Percentiles rank a stretch among this genome's conserved stretches.
Conservation (phyloP, 192 early-diverging fungal species). For the Coemansia sp. region DNA sequence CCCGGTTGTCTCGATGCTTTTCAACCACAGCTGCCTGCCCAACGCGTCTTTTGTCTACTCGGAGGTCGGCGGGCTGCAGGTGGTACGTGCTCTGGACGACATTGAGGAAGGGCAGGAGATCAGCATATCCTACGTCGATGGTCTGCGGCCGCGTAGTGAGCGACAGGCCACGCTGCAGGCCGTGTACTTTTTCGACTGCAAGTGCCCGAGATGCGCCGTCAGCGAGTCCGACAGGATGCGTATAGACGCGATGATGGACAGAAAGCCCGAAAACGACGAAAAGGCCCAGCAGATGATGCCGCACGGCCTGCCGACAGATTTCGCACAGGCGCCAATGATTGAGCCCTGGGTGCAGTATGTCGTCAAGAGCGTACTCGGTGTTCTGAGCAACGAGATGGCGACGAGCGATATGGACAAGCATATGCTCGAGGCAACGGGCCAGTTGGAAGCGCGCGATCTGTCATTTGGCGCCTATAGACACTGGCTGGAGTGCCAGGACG, state of each 20-base stretch:
- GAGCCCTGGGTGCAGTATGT: conserved; percentile 23
- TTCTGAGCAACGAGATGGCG: background rate
- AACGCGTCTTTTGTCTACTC: conserved; percentile 25
- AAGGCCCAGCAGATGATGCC: conserved; percentile 9
- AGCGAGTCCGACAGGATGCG: background rate
- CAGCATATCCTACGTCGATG: conserved; percentile 34
- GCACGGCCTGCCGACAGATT: conserved; percentile 23
- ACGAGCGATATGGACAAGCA: background rate
- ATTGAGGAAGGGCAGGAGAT: conserved; percentile 31
- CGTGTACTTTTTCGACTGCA: conserved; percentile 47
- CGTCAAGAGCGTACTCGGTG: background rate
- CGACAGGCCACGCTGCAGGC: conserved; percentile 14
- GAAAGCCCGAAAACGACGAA: background rate
- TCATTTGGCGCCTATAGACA: conserved; percentile 43
- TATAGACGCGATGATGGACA: conserved; percentile 30
- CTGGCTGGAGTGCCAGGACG: conserved; percentile 52
- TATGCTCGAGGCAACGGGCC: conserved; percentile 4
- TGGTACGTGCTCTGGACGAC: conserved; percentile 28
- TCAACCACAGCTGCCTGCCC: conserved; percentile 51
- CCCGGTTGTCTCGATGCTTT: conserved; percentile 35
- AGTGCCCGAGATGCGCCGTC: conserved; percentile 24
- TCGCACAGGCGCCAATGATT: conserved; percentile 10
- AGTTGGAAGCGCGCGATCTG: conserved; percentile 11
- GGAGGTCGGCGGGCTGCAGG: conserved; percentile 7
- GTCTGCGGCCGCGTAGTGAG: conserved; percentile 21